These are phyloP conservation scores for Metschnikowia henanensis DNA, from an alignment of 805 yeast species.

Conservation along the genomic window DNA sequence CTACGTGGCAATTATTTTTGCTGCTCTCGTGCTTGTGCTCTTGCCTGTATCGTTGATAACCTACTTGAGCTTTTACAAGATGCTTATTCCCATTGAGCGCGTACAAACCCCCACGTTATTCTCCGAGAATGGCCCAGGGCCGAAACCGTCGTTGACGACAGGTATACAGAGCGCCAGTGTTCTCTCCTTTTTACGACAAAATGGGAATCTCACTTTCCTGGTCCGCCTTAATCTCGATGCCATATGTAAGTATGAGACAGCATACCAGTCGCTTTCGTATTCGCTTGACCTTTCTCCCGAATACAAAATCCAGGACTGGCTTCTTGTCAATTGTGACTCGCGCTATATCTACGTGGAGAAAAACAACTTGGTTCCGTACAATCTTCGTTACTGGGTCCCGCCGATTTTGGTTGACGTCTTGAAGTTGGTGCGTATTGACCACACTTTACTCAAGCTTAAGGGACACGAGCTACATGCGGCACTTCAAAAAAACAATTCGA, in stretches of 20 bases:
- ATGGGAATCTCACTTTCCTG: constrained; percentile 13
- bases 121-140: not conserved
- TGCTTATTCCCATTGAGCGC: constrained; percentile 31
- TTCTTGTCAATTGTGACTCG: constrained; percentile 32
- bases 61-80: constrained; percentile 34
- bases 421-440: constrained; percentile 17
- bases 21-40: constrained; percentile 28
- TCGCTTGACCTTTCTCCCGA: constrained; percentile 7
- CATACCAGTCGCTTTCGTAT: constrained; percentile 19
- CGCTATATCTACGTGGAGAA: constrained; percentile 28
- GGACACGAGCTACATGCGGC: constrained; percentile 12
- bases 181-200: constrained; percentile 12
- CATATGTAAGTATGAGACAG: constrained; percentile 23
- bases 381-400: constrained; percentile 37
- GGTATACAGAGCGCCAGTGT: constrained; percentile 3
- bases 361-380: constrained; percentile 36
- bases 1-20: constrained; percentile 13
- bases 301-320: constrained; percentile 10
- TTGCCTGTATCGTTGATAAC: constrained; percentile 37
- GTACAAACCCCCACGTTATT: constrained; percentile 15
- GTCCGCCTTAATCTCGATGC: constrained; percentile 23
- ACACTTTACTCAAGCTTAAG: constrained; percentile 11
- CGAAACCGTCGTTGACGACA: constrained; percentile 2
- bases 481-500: constrained; percentile 1
- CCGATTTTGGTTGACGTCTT: constrained; percentile 28